Evolutionary conservation across 1,139 yeast species (phyloP).

Genomic region (Maudiozyma humilis): DNA sequence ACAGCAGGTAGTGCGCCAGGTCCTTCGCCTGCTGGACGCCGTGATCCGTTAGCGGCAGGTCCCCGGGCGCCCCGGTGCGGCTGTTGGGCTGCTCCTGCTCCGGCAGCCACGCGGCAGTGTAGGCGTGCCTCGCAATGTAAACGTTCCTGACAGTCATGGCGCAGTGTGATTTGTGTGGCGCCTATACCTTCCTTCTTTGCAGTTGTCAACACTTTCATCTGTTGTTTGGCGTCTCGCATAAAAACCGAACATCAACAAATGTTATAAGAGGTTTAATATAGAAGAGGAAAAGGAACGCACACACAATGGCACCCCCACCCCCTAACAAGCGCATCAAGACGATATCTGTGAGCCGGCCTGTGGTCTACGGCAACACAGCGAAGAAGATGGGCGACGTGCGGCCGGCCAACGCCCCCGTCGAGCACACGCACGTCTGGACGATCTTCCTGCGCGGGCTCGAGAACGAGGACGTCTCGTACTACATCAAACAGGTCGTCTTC

Average conservation of each 20-base stretch:
- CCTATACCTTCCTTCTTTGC: neutral
- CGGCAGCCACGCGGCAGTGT: slow-evolving; percentile 63
- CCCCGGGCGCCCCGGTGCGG: slow-evolving; percentile 78
- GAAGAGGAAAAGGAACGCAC: neutral
- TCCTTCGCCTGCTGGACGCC: slow-evolving; percentile 76
- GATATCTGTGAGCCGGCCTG: slow-evolving; percentile 75
- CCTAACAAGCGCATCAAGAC: slow-evolving; percentile 39
- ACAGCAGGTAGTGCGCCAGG: slow-evolving; percentile 45
- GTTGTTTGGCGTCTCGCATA: neutral
- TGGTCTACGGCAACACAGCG: slow-evolving; percentile 82
- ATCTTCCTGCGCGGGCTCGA: slow-evolving; percentile 81
- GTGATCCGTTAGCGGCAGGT: slow-evolving; percentile 70
- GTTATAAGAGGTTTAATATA: neutral
- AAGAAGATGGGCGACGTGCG: slow-evolving; percentile 55
- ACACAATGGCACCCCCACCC: slow-evolving; percentile 19
- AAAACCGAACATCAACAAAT: too few relatives aligned
- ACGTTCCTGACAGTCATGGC: slow-evolving; percentile 33
- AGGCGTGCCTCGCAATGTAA: slow-evolving; percentile 55
- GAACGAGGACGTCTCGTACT: slow-evolving; percentile 72
- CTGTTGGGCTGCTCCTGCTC: slow-evolving; percentile 59
- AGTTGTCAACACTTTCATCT: neutral
- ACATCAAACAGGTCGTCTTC: slow-evolving; percentile 84
- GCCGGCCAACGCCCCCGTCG: slow-evolving; percentile 69
- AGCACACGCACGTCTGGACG: slow-evolving; percentile 95
- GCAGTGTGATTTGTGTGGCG: too few relatives aligned